Evolutionary conservation across 1,139 yeast species (phyloP), one percentile per base, ranked within the genome.

Genomic region (Taphrina pruni): DNA sequence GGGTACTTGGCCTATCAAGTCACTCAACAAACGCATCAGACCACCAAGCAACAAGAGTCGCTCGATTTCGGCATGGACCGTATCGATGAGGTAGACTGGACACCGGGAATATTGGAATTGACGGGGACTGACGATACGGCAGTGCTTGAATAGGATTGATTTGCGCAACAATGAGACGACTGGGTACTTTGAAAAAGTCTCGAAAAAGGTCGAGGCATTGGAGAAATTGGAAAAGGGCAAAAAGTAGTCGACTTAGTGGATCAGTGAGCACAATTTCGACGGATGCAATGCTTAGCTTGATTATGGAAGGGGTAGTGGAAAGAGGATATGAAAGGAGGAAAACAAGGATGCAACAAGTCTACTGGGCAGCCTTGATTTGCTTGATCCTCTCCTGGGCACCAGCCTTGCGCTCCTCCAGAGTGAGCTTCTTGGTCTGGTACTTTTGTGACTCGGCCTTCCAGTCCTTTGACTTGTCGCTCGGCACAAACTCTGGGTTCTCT

Each of bases 381-480:
- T 55, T 51, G 45, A 64, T 64, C 32, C 61, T 56, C 67, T 64
- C 52, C 43, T 64, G 67, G 21, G 60, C 86, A 81, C 86, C 89
- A 78, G 90, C 97, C 78, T 86, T 82, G 86, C 97, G 90, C 87
- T 94, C 90, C 79, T 86, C 98, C 81, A 81, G 87, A 85, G 98
- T 86, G 84, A 93, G 88, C 86, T 91, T 93, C 80, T 81, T 83
- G 82, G 87, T 88, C 85, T 86, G 89, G 97, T 83, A 90, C 86
- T 93, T 91, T 88, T 88, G 89, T 77, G 96, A 88, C 83, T 88
- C 90, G 82, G 96, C 97, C 86, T 96, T 96, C 88, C 92, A 93
- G 85, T 93, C 96, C 88, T 91, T 91, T 87, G 97, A 85, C 87
- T 94, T 91, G 82, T 87, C 89, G 78, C 96, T 85, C 82, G 92